Base-by-base conservation (phyloP, 169 alveolate genomes). In the Babesia bovis region DNA sequence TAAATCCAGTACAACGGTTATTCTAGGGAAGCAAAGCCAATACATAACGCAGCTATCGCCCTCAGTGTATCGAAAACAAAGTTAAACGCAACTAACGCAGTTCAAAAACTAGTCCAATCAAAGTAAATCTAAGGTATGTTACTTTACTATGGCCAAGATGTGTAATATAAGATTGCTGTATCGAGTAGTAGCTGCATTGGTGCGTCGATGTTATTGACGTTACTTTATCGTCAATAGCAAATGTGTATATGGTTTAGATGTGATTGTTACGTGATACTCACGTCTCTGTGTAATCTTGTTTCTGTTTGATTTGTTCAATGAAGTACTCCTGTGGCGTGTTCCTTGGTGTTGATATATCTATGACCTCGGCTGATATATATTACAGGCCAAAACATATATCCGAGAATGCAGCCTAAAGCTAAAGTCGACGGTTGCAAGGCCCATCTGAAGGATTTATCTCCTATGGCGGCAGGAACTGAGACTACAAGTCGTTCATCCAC, bases 371-470 rank as follows among this genome's bases (percentile, higher is more conserved):
- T n/a, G n/a, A n/a, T n/a, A n/a, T n/a, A n/a, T n/a, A n/a, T n/a
- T n/a, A n/a, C n/a, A n/a, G n/a, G n/a, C n/a, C n/a, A n/a, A n/a
- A n/a, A n/a, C n/a, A n/a, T n/a, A n/a, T n/a, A 32, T 5, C 15
- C 36, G 17, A 66, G 36, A 56, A 75, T 75, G 85, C 85, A 63
- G 53, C 77, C 52, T 23, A 50, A 41, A 26, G 3, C 68, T 17
- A 32, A 17, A 12, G 51, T 50, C 42, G 85, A 66, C 36, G 72
- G 47, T 49, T 42, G 69, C 44, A 50, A 53, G 15, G 57, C 79
- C 10, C 85, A 50, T 12, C 55, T 52, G 35, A 35, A 65, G 50
- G 77, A 60, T 7, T 17, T 21, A 10, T 38, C 23, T 26, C 57
- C 41, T 60, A 28, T 32, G 13, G 70, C 41, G 25, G 38, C 59